Conservation (phyloP, 306 rosid genomes). For the Acacia confusa region DNA sequence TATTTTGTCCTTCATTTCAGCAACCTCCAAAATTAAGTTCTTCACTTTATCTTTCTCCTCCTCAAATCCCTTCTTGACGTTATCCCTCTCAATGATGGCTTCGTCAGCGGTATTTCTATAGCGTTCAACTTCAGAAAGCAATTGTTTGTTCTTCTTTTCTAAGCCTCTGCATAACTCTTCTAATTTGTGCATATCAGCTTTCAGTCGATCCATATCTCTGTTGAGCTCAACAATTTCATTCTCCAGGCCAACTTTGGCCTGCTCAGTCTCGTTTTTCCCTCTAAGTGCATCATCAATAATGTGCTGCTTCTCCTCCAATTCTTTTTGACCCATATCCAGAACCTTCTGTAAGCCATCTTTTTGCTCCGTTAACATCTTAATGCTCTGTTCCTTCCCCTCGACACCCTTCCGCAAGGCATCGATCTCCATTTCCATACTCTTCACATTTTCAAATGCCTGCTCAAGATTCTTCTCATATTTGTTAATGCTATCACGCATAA, state of each 20-base stretch:
- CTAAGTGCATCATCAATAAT: slow-evolving; percentile 37
- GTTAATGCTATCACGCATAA: slow-evolving; percentile 23
- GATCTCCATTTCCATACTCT: slow-evolving; percentile 40
- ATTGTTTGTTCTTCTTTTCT: slow-evolving; percentile 39
- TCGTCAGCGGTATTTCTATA: slow-evolving; percentile 27
- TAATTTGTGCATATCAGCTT: slow-evolving; percentile 30
- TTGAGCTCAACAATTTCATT: slow-evolving; percentile 42
- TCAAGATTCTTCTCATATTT: slow-evolving; percentile 42
- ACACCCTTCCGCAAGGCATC: slow-evolving; percentile 35
- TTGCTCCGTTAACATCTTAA: slow-evolving; percentile 40
- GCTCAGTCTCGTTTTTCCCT: slow-evolving; percentile 44
- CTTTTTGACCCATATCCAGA: slow-evolving; percentile 34
- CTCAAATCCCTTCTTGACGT: slow-evolving; percentile 29
- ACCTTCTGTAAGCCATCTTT: slow-evolving; percentile 5
- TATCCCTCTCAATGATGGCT: slow-evolving; percentile 30
- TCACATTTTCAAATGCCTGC: slow-evolving; percentile 35
- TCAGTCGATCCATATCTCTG: slow-evolving; percentile 33
- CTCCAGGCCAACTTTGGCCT: slow-evolving; percentile 36
- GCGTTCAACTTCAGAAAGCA: slow-evolving; percentile 40
- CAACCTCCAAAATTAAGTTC: slow-evolving; percentile 37
- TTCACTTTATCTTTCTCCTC: slow-evolving; percentile 53
- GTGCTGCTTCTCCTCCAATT: slow-evolving; percentile 26
- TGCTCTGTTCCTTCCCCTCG: slow-evolving; percentile 42
- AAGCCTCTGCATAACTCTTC: slow-evolving; percentile 16
- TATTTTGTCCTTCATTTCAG: slow-evolving; percentile 37